Evolutionary conservation across 768 basidiomycete genomes (phyloP).

Genomic region (Solioccasus polychromus): DNA sequence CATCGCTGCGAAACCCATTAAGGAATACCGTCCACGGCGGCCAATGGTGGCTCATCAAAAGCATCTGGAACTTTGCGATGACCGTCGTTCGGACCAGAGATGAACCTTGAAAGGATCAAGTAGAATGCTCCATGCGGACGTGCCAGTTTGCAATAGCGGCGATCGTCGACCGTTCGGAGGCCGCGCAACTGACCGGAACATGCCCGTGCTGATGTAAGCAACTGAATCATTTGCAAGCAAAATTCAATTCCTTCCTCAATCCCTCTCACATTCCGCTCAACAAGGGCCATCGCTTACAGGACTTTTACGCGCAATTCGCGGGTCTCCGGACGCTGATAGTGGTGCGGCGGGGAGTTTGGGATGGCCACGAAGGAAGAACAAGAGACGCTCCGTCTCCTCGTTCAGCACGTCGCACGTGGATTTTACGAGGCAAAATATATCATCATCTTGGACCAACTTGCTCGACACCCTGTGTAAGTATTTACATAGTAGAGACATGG

Average conservation of each 20-base stretch:
- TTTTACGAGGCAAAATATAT: constrained; percentile 94
- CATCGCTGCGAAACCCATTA: no score
- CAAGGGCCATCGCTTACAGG: constrained; percentile 3
- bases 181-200: no score
- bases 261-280: constrained; percentile 7
- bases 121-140: no score
- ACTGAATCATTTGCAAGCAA: no score
- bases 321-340: constrained; percentile 4
- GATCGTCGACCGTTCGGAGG: no score
- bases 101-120: no score
- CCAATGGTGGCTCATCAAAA: no score
- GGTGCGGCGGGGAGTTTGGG: constrained; percentile 11
- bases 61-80: no score
- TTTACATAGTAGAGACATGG: constrained; percentile 26
- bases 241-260: no score
- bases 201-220: constrained; percentile 11
- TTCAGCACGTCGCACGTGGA: constrained; percentile 88
- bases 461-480: constrained; percentile 93
- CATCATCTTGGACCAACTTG: constrained; percentile 91
- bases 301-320: constrained; percentile 4
- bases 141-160: no score
- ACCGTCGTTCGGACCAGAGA: no score
- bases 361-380: constrained; percentile 78
- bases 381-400: constrained; percentile 79
- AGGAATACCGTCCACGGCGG: no score